phyloP scores from a whole-genome alignment of 2,329 filamentous ascomycete genomes.

The Colletotrichum lupini region DNA sequence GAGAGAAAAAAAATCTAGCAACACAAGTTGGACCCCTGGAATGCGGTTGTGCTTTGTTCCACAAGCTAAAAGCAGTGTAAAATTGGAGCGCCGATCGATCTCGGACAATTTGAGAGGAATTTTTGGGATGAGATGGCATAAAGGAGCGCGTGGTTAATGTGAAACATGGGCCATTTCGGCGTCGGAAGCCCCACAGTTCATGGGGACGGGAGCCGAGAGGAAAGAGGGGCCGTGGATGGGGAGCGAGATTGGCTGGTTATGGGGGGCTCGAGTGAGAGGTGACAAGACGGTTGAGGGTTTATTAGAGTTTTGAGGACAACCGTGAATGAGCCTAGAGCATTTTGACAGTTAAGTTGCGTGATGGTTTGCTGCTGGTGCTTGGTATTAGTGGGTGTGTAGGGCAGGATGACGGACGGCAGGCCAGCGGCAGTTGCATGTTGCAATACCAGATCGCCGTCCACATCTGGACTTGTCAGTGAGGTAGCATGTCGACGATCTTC shows the following conservation, averaged over 20 bases:
- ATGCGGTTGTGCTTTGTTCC: background rate
- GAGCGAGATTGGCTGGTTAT: constrained; percentile 14
- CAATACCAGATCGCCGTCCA: background rate
- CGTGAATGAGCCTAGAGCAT: background rate
- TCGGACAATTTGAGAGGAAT: constrained; percentile 32
- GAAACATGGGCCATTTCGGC: constrained; percentile 33
- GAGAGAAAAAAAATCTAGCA: background rate
- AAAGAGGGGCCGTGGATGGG: background rate
- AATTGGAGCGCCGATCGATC: constrained; percentile 34
- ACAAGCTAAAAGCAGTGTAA: constrained; percentile 3
- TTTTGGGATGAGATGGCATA: constrained; percentile 28
- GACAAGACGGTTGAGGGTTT: background rate
- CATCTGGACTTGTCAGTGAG: background rate
- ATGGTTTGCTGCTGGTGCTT: background rate
- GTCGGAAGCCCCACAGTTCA: constrained; percentile 24
- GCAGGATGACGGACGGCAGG: constrained; percentile 5
- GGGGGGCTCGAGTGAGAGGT: background rate
- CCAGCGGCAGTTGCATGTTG: background rate
- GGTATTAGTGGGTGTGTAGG: background rate
- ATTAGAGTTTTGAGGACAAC: background rate
- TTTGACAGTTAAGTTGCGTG: background rate
- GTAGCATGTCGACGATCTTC: constrained; percentile 13
- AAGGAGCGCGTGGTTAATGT: constrained; percentile 31
- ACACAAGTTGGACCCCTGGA: constrained; percentile 5
- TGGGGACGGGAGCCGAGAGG: background rate